Evolutionary conservation across 164 flowering plant species (phyloP).

Genomic region (Liriodendron chinense): DNA sequence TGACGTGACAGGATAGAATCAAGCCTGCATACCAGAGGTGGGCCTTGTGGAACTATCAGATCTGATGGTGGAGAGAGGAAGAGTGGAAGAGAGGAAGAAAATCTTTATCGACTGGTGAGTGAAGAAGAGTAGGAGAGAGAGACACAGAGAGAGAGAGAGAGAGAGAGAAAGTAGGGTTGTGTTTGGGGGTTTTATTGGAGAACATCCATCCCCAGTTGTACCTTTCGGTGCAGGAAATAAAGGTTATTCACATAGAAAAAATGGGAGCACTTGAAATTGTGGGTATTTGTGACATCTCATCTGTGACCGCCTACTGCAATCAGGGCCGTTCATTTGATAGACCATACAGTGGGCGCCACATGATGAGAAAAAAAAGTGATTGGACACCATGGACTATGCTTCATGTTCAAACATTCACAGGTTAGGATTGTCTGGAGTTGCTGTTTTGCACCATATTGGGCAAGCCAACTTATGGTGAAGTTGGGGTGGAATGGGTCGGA

Average conservation of each 20-base stretch:
- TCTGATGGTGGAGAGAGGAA: background rate
- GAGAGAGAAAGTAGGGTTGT: background rate
- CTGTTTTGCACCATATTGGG: no score
- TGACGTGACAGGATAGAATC: background rate
- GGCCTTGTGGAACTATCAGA: background rate
- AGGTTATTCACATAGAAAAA: background rate
- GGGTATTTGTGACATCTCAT: background rate
- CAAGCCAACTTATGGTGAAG: no score
- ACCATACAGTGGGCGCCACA: no score
- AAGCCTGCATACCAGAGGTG: background rate
- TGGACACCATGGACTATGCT: background rate
- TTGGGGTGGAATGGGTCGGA: no score
- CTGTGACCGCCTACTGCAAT: background rate
- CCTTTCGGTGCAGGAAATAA: background rate
- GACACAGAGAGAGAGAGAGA: slow-evolving; percentile 3
- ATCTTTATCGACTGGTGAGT: background rate
- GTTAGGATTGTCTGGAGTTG: no score
- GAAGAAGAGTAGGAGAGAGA: slow-evolving; percentile 3
- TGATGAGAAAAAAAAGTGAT: background rate
- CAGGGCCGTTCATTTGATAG: background rate
- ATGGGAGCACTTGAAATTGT: background rate
- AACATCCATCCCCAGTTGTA: background rate
- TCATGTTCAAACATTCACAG: no score
- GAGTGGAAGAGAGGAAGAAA: background rate
- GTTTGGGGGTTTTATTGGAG: background rate